Evolutionary conservation across 257 asterid genomes (phyloP).

Genomic region (Solanum etuberosum): DNA sequence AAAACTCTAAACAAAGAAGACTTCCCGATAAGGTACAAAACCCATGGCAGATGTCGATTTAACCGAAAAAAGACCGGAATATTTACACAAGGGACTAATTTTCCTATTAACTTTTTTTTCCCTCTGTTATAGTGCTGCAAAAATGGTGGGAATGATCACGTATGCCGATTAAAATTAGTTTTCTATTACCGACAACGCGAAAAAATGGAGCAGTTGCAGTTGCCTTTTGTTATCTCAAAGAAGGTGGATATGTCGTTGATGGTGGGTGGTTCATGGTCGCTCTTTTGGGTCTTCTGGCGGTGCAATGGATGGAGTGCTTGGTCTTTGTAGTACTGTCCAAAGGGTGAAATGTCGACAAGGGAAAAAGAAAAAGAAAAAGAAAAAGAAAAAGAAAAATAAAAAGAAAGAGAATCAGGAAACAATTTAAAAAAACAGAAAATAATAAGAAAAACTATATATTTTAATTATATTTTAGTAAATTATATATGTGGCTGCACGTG

Average conservation of each 20-base stretch:
- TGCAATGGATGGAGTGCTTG: not conserved
- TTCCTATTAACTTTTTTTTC: not conserved
- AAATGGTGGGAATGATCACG: not conserved
- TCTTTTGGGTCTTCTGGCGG: not conserved
- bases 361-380: not conserved
- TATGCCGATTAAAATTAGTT: not conserved
- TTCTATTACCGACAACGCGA: not conserved
- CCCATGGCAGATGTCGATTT: not conserved
- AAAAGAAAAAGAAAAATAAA: not conserved
- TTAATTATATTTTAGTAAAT: not conserved
- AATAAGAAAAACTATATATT: not conserved
- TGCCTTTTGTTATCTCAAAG: not conserved
- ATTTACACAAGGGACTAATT: not conserved
- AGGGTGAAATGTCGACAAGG: not conserved
- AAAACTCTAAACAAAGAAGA: not conserved
- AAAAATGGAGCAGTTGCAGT: not conserved
- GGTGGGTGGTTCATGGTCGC: not conserved
- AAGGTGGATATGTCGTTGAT: not conserved
- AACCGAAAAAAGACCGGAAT: not conserved
- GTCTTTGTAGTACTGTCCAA: not conserved
- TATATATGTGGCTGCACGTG: not conserved
- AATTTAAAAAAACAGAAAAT: not conserved
- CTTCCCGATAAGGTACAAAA: not conserved
- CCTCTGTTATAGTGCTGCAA: not conserved
- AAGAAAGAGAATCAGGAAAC: not conserved